Percentiles rank a stretch among this genome's conserved stretches.
phyloP scores from a whole-genome alignment of 305 asterid genomes.

The Fraxinus angustifolia region DNA sequence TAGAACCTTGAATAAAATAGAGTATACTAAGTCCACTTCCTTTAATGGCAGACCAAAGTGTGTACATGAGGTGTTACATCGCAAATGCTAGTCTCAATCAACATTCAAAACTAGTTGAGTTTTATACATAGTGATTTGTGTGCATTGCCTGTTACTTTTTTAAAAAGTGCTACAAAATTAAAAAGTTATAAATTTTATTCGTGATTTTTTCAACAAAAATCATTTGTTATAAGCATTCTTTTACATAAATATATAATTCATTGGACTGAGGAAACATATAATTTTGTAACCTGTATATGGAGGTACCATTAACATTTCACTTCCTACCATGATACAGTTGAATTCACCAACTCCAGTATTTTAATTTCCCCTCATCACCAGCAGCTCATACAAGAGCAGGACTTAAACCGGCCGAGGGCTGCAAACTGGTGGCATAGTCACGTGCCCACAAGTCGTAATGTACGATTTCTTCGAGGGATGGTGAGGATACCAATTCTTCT shows the following conservation, averaged over 20 bases:
- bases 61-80: neutral
- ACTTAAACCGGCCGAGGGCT: conserved; percentile 39
- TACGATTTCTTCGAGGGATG: conserved; percentile 79
- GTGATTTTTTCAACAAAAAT: neutral
- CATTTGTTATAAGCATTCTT: neutral
- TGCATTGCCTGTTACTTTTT: neutral
- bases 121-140: neutral
- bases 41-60: neutral
- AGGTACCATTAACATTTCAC: neutral
- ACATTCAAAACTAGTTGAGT: neutral
- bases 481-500: conserved; percentile 56
- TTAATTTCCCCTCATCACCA: neutral
- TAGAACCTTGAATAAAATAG: neutral
- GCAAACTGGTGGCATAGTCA: conserved; percentile 62
- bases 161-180: neutral
- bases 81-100: neutral
- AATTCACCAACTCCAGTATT: neutral
- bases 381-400: conserved; percentile 58
- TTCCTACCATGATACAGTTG: neutral
- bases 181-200: neutral
- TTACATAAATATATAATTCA: neutral
- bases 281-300: neutral
- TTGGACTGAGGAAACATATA: neutral
- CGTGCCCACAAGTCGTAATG: conserved; percentile 97
- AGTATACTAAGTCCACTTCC: neutral